Evolutionary conservation across 768 basidiomycete genomes (phyloP).

Genomic region (Hygrocybe coccinea): DNA sequence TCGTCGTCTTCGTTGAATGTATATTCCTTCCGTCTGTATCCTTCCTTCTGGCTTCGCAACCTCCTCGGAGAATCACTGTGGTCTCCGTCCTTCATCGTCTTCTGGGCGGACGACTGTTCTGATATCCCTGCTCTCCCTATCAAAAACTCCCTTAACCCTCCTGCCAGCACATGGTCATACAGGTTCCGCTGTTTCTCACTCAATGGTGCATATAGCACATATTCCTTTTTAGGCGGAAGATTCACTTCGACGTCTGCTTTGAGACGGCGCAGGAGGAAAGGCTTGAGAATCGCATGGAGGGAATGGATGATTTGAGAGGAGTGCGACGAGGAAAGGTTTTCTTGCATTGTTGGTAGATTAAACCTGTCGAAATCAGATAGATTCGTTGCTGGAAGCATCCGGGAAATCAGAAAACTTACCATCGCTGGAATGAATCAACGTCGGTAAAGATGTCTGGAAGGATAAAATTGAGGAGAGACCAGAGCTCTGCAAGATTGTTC

Average conservation of each 20-base stretch:
- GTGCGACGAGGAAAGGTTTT: conserved; percentile 51
- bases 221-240: conserved; percentile 91
- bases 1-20: conserved; percentile 59
- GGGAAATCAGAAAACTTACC: conserved; percentile 40
- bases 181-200: conserved; percentile 78
- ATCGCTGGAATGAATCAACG: conserved; percentile 84
- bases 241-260: conserved; percentile 80
- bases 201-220: conserved; percentile 87
- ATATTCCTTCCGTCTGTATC: conserved; percentile 38
- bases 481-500: conserved; percentile 94
- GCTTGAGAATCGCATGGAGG: conserved; percentile 88
- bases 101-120: conserved; percentile 5
- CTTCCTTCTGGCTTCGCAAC: conserved; percentile 32
- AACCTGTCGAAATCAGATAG: conserved; percentile 46
- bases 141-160: conserved; percentile 64
- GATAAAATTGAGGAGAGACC: conserved; percentile 94
- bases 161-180: conserved; percentile 74
- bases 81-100: background rate
- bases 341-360: conserved; percentile 61
- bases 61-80: conserved; percentile 10
- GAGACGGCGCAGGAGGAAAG: conserved; percentile 87
- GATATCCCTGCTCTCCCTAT: conserved; percentile 33
- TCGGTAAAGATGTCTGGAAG: conserved; percentile 92
- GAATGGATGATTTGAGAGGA: conserved; percentile 66
- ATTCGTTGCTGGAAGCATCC: background rate